phyloP scores from a whole-genome alignment of 129 eudicot species.

The Flaveria bidentis region DNA sequence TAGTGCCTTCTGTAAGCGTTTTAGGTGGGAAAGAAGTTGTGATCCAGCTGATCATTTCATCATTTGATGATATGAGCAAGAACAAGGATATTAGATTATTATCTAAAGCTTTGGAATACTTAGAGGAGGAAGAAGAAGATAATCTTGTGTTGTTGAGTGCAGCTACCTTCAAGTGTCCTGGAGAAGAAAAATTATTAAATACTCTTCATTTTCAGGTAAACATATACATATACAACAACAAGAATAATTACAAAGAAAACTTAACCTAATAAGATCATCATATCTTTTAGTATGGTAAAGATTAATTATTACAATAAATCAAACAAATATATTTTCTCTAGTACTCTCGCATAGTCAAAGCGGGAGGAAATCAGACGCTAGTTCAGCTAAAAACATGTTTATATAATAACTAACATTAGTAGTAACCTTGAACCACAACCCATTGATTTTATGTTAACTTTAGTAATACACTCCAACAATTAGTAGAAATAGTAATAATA shows the following conservation, averaged over 20 bases:
- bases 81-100: conserved; percentile 4
- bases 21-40: conserved; percentile 42
- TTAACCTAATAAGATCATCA: too few relatives aligned
- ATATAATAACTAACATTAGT: too few relatives aligned
- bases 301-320: too few relatives aligned
- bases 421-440: too few relatives aligned
- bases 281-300: too few relatives aligned
- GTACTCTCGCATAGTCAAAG: too few relatives aligned
- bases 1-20: conserved; percentile 21
- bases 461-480: neutral
- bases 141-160: conserved; percentile 34
- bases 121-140: conserved; percentile 38
- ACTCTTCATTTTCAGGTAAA: conserved; percentile 48
- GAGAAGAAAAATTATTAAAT: conserved; percentile 34
- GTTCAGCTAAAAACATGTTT: too few relatives aligned
- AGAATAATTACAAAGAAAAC: too few relatives aligned
- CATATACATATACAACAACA: neutral
- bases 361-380: too few relatives aligned
- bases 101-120: conserved; percentile 28
- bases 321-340: too few relatives aligned
- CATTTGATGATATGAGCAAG: conserved; percentile 11
- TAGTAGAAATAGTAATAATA: neutral
- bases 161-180: conserved; percentile 33
- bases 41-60: conserved; percentile 42
- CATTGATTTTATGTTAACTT: too few relatives aligned